Percentiles rank a stretch among this genome's conserved stretches.
Conservation (phyloP, 2,329 filamentous ascomycete species). For the Epichloe uncinata region DNA sequence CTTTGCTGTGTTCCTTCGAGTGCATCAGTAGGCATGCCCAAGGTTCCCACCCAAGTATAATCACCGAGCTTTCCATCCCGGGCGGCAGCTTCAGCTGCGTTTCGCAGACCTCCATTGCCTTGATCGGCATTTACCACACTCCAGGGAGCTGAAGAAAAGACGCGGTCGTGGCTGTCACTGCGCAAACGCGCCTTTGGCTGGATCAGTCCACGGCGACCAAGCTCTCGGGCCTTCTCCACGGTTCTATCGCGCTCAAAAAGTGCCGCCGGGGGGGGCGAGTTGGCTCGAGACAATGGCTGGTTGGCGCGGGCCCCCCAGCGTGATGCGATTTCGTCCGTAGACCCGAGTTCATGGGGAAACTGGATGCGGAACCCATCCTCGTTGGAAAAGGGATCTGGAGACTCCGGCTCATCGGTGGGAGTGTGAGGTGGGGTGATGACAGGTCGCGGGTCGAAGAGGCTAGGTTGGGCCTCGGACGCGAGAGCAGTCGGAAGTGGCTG, state of each 20-base stretch:
- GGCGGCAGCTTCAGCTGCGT: conserved; percentile 68
- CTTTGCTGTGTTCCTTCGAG: conserved; percentile 62
- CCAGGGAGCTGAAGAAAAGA: conserved; percentile 72
- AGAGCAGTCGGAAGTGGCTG: conserved; percentile 12
- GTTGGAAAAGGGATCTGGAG: conserved; percentile 39
- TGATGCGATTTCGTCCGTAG: conserved; percentile 60
- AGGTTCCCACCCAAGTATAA: conserved; percentile 79
- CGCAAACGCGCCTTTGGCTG: conserved; percentile 39
- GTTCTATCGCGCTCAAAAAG: conserved; percentile 55
- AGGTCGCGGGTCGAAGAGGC: conserved; percentile 35
- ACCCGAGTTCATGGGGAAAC: conserved; percentile 38
- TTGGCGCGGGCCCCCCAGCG: conserved; percentile 64
- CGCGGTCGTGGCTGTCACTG: conserved; percentile 52
- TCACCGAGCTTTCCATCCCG: conserved; percentile 57
- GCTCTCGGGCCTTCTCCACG: conserved; percentile 42
- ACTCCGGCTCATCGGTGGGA: conserved; percentile 32
- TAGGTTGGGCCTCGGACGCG: conserved; percentile 29
- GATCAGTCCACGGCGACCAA: conserved; percentile 42
- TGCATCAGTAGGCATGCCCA: conserved; percentile 89
- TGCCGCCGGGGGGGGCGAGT: conserved; percentile 59
- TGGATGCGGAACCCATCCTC: conserved; percentile 45
- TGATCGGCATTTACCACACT: conserved; percentile 73
- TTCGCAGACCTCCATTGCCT: conserved; percentile 83
- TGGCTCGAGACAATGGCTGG: conserved; percentile 66
- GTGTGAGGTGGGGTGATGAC: conserved; percentile 43